Evolutionary conservation across 78 protist genomes (phyloP).

Genomic region (Dictyostelium purpureum): DNA sequence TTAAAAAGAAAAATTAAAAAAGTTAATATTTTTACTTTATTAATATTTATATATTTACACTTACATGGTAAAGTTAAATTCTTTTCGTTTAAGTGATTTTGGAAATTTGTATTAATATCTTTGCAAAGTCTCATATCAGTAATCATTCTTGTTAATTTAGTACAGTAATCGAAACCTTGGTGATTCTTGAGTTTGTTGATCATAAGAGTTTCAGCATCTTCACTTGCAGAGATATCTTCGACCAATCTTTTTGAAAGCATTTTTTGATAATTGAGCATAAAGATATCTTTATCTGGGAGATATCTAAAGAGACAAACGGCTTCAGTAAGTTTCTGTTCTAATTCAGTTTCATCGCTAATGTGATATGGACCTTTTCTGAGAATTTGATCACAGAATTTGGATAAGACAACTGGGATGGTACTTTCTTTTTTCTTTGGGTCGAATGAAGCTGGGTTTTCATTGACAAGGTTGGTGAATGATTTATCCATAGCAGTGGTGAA

Average conservation of each 20-base stretch:
- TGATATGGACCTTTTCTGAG: constrained; percentile 77
- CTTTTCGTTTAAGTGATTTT: constrained; percentile 51
- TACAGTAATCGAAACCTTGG: constrained; percentile 76
- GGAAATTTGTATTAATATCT: constrained; percentile 77
- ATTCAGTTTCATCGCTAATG: constrained; percentile 72
- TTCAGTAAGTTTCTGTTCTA: constrained; percentile 65
- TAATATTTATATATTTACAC: background rate
- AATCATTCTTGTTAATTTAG: constrained; percentile 90
- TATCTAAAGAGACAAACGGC: constrained; percentile 79
- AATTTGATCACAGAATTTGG: constrained; percentile 83
- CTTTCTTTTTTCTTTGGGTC: constrained; percentile 61
- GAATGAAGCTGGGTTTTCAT: constrained; percentile 66
- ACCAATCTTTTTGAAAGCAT: constrained; percentile 72
- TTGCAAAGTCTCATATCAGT: constrained; percentile 89
- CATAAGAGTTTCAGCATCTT: constrained; percentile 82
- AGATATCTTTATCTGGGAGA: constrained; percentile 84
- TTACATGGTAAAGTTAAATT: constrained; percentile 49
- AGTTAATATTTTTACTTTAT: background rate
- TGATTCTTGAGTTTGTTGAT: constrained; percentile 77
- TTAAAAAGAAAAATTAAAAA: background rate
- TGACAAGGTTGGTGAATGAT: constrained; percentile 53
- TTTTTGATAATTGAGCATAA: constrained; percentile 80
- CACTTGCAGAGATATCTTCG: constrained; percentile 75
- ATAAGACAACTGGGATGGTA: constrained; percentile 65
- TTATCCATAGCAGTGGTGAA: constrained; percentile 77